A percentile compares a stretch with the other conserved stretches of the same genome.
phyloP scores from a whole-genome alignment of 371 early-diverging fungal genomes.

The Actinomucor elegans region DNA sequence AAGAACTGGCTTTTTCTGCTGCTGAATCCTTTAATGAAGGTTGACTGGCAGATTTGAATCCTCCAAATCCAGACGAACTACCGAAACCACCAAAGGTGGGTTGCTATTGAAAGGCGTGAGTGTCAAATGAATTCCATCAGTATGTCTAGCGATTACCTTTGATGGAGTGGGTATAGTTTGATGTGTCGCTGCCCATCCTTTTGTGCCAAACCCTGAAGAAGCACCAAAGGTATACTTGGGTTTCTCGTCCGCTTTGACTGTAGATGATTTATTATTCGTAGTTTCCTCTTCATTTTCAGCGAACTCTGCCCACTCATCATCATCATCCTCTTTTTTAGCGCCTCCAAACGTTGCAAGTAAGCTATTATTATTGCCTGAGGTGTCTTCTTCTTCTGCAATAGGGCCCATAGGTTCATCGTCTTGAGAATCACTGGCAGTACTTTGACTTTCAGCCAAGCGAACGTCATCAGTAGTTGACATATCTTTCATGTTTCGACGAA shows the following conservation, averaged over 20 bases:
- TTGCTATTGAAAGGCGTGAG: neutral
- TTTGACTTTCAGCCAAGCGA: conserved; percentile 10
- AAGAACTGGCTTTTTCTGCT: too few species aligned
- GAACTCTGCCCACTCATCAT: conserved; percentile 48
- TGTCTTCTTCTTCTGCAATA: conserved; percentile 13
- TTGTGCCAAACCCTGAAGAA: conserved; percentile 49
- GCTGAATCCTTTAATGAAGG: neutral
- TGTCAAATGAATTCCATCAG: too few species aligned
- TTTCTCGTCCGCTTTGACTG: conserved; percentile 7
- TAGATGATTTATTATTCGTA: neutral
- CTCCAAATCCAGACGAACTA: conserved; percentile 21
- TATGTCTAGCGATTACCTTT: conserved; percentile 28
- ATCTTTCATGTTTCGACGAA: conserved; percentile 46
- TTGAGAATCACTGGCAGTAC: conserved; percentile 1
- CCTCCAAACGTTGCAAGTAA: conserved; percentile 33
- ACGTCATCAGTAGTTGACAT: conserved; percentile 47
- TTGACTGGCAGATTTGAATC: conserved; percentile 8
- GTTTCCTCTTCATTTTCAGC: conserved; percentile 31
- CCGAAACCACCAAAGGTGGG: conserved; percentile 34
- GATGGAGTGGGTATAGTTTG: conserved; percentile 31
- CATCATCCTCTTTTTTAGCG: conserved; percentile 23
- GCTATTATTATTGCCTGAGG: neutral
- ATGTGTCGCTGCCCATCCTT: conserved; percentile 38
- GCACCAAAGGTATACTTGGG: conserved; percentile 50
- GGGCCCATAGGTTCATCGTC: conserved; percentile 16